phyloP scores from a whole-genome alignment of 176 grass and related monocot species.

The Lolium multiflorum region DNA sequence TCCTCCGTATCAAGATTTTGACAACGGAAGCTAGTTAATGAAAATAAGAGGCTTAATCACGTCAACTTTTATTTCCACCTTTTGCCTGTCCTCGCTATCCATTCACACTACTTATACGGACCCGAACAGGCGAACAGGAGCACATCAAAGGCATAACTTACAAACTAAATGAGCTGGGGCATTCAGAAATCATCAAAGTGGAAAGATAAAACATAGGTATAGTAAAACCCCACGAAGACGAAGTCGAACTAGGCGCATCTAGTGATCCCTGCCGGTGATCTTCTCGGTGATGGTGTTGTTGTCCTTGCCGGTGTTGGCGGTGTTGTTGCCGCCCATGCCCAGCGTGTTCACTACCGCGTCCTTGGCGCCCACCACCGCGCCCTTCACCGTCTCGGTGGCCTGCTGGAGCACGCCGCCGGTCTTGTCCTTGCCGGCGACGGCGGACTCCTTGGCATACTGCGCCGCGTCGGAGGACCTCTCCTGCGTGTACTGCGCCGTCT shows the following conservation, averaged over 20 bases:
- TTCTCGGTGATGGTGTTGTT: not conserved
- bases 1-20: no score
- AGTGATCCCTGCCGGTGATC: slow-evolving; percentile 40
- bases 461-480: slow-evolving; percentile 27
- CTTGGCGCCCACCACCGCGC: slow-evolving; percentile 56
- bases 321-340: slow-evolving; percentile 51
- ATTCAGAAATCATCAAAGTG: no score
- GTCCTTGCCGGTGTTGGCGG: not conserved
- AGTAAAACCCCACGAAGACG: no score
- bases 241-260: not conserved
- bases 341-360: slow-evolving; percentile 65
- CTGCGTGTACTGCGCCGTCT: not conserved
- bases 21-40: no score
- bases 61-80: no score
- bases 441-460: slow-evolving; percentile 50
- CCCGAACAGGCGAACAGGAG: no score
- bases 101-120: no score
- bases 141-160: no score
- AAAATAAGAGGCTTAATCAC: no score
- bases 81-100: no score
- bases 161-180: no score
- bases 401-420: slow-evolving; percentile 59
- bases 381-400: slow-evolving; percentile 65
- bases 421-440: slow-evolving; percentile 62
- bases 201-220: no score